Conservation (phyloP, 768 basidiomycete species). For the Tulasnella sp. region DNA sequence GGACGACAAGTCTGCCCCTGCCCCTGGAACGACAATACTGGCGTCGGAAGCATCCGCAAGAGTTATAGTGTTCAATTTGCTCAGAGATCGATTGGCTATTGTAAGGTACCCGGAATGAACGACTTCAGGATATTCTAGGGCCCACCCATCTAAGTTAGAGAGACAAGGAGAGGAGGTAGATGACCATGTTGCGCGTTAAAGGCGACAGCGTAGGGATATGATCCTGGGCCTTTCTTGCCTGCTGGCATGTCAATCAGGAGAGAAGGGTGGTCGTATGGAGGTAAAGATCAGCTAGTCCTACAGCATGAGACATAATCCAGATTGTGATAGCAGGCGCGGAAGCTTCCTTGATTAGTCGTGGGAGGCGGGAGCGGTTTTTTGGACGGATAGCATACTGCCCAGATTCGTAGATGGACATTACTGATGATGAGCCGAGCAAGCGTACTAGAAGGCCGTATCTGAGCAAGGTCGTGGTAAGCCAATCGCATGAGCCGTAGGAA, state of each 20-base stretch:
- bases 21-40: neutral
- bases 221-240: neutral
- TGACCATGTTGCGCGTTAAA: neutral
- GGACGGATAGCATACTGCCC: neutral
- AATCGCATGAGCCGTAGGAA: neutral
- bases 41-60: neutral
- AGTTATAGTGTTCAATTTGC: neutral
- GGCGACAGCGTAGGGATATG: neutral
- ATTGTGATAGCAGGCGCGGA: neutral
- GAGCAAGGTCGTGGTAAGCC: neutral
- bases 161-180: neutral
- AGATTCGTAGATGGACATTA: neutral
- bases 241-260: neutral
- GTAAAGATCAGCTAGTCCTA: neutral
- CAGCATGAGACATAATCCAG: neutral
- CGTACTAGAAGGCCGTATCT: neutral
- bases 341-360: neutral
- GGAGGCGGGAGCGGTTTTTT: neutral
- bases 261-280: neutral
- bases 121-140: neutral
- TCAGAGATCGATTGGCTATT: neutral
- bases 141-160: neutral
- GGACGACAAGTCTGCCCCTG: neutral
- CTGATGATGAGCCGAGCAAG: neutral
- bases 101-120: neutral